Base-by-base conservation (phyloP, 1,284 basidiomycete genomes). In the Athelia psychrophila region DNA sequence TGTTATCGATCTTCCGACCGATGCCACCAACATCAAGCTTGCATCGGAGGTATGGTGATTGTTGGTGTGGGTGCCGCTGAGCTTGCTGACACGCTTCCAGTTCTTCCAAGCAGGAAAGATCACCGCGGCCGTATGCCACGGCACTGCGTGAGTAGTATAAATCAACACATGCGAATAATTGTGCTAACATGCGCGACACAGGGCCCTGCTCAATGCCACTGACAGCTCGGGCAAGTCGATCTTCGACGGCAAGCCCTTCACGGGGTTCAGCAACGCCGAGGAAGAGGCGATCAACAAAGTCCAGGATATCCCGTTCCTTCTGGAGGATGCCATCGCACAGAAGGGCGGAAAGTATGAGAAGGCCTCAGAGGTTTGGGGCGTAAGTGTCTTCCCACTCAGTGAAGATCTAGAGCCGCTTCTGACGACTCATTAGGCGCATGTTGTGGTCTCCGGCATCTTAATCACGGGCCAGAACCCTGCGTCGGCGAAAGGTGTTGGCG, bases 81-180 rank as follows among this genome's bases (percentile, higher is more conserved):
- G 18, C 9, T 23, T 22, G 5, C 19, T n/a, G 44, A 46, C 15
- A 9, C 6, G 16, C 10, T 24, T 33, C 12, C 51, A 84, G 78
- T 86, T 90, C 70, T 89, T 79, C 70, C 73, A 75, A 49, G 59
- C 70, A 19, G 72, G 70, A 19, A 90, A 89, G 68, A 68, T 83
- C 45, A 75, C 78, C 2, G 59, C 79, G 27, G 86, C 86, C 5
- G 87, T 91, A n/a, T 91, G 88, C 70, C 88, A 91, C 66, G 88
- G 86, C 27, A 79, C 86, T 56, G 84, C 78, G 77, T 78, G 55
- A 50, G 71, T 60, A 3, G 13, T 6, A 35, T 18, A 32, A 32
- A 32, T 2, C 16, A 10, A 22, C 1, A 27, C 35, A 36, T 33
- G 27, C 52, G 20, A 50, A 25, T 1, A n/a, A 24, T 13, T 46